These are phyloP conservation scores for Fagopyrum esculentum DNA, from an alignment of 148 eudicot species.

Conservation along the genomic window DNA sequence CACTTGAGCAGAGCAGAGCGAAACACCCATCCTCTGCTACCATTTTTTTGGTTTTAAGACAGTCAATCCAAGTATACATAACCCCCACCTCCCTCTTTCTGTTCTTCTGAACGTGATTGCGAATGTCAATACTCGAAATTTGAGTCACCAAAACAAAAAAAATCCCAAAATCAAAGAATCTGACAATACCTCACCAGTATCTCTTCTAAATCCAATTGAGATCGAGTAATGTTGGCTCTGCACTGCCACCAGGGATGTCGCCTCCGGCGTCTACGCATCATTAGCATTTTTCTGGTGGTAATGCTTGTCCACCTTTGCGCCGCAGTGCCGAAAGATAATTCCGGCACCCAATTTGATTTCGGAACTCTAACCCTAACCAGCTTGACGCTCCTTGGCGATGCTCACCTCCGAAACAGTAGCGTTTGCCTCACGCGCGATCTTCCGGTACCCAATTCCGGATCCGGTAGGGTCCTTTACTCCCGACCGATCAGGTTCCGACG, in stretches of 20 bases:
- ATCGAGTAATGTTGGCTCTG: neutral
- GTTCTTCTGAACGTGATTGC: neutral
- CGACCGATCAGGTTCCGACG: conserved; percentile 51
- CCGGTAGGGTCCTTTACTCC: conserved; percentile 64
- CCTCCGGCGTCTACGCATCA: neutral
- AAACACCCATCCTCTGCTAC: neutral
- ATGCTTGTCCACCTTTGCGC: neutral
- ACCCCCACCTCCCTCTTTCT: neutral
- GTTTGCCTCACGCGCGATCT: conserved; percentile 57
- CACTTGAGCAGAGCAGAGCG: neutral
- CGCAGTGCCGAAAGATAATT: conserved; percentile 1
- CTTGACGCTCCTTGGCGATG: conserved; percentile 71
- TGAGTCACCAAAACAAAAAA: neutral
- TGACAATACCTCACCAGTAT: neutral
- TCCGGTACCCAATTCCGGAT: conserved; percentile 58
- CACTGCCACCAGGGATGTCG: neutral
- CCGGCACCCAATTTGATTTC: conserved; percentile 39
- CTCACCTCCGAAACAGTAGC: conserved; percentile 53
- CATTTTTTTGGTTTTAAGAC: neutral
- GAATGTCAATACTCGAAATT: conserved; percentile 4
- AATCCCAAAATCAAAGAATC: neutral
- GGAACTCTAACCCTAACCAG: conserved; percentile 43
- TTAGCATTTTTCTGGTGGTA: neutral
- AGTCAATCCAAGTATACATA: neutral
- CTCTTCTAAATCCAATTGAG: neutral